These are phyloP conservation scores for Sclerotinia borealis DNA, from an alignment of 2,329 filamentous ascomycete genomes.

Conservation along the genomic window DNA sequence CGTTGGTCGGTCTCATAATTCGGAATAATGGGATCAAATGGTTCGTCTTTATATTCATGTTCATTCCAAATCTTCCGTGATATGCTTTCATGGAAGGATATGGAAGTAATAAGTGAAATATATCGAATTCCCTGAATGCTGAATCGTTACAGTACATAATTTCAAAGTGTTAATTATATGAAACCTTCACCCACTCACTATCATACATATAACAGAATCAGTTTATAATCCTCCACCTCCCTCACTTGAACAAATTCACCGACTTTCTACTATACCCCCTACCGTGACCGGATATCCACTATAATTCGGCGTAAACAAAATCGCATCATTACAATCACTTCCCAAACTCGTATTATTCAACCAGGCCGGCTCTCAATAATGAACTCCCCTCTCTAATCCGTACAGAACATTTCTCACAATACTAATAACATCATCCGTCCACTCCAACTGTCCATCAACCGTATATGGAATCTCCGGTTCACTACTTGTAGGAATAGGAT, in stretches of 20 bases:
- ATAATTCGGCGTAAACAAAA: conserved; percentile 46
- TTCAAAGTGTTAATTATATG: no score
- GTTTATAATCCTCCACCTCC: neutral
- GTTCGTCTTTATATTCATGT: no score
- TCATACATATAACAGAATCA: no score
- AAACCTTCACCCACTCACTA: no score
- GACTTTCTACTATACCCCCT: conserved; percentile 6
- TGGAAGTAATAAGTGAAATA: no score
- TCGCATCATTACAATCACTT: conserved; percentile 57
- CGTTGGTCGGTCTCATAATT: no score
- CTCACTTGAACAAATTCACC: neutral
- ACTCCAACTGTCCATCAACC: conserved; percentile 54
- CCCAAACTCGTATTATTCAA: conserved; percentile 45
- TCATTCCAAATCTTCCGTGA: no score
- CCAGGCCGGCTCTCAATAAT: conserved; percentile 64
- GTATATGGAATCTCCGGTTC: conserved; percentile 52
- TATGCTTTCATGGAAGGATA: no score
- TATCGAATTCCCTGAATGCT: no score
- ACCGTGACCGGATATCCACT: conserved; percentile 17
- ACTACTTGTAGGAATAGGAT: conserved; percentile 29
- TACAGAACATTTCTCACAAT: conserved; percentile 48
- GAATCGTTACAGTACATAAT: no score
- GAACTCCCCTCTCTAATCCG: conserved; percentile 49
- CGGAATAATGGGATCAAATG: no score
- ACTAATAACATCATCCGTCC: conserved; percentile 52